Evolutionary conservation across 345 rosid genomes (phyloP).

Genomic region (Arabidopsis arenosa): DNA sequence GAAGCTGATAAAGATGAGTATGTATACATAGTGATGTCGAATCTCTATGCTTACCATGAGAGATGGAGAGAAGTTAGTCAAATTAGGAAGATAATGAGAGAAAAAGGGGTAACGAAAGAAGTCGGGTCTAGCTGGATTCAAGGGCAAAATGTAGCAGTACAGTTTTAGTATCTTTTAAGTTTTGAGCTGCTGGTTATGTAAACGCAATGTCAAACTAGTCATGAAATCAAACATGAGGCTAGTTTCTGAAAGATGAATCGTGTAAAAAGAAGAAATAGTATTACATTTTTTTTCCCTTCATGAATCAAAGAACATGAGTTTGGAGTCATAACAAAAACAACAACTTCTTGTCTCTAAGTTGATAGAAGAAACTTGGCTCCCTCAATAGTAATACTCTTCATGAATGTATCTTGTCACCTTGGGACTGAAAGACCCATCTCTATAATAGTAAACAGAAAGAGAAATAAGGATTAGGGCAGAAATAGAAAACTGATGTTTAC

Average conservation of each 20-base stretch:
- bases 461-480: constrained; percentile 14
- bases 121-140: constrained; percentile 75
- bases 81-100: constrained; percentile 68
- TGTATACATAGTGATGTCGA: constrained; percentile 68
- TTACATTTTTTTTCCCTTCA: constrained; percentile 25
- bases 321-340: constrained; percentile 21
- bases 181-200: background rate
- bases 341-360: constrained; percentile 9
- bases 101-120: constrained; percentile 63
- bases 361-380: constrained; percentile 38
- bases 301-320: constrained; percentile 30
- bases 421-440: constrained; percentile 87
- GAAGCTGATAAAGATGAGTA: constrained; percentile 65
- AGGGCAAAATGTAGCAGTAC: constrained; percentile 35
- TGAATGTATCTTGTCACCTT: constrained; percentile 65
- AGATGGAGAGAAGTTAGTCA: constrained; percentile 63
- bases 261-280: constrained; percentile 32
- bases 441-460: constrained; percentile 45
- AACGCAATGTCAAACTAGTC: constrained; percentile 12
- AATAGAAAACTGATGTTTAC: constrained; percentile 8
- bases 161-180: background rate
- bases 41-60: constrained; percentile 58
- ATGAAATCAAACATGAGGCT: constrained; percentile 17
- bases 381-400: constrained; percentile 40
- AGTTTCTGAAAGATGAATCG: constrained; percentile 3